Evolutionary conservation across 2,329 filamentous ascomycete species (phyloP), one percentile per base, ranked within the genome.

Genomic region (Sclerotinia minor): DNA sequence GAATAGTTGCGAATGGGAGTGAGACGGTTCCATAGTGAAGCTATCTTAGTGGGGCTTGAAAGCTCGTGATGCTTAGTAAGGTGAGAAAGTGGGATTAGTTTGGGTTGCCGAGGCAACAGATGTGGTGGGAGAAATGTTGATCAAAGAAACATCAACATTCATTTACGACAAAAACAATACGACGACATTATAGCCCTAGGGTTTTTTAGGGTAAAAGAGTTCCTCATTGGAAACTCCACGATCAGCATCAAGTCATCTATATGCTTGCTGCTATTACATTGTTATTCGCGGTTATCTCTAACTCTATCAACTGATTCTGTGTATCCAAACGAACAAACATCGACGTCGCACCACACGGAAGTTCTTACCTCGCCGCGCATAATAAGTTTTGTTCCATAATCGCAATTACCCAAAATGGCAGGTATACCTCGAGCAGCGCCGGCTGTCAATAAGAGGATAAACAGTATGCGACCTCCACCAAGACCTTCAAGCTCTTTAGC

Each of bases 381-480:
- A 58, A 65, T 19, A 35, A 11, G 13, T 5, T 21, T 26, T 19
- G 13, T 26, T 26, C 45, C 1, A 26, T 50, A 24, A 41, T 41
- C 6, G 29, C 65, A 52, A 70, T 71, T 71, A 70, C 70, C 54
- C 59, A 63, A 60, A 19, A 87, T 88, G 85, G 83, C 83, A 77
- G 83, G 83, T 77, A 79, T 83, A 70, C 80, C 82, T 72, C 81
- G 85, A 77, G 80, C 83, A 77, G 78, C 79, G 70, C 72, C 77
- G 69, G 79, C 81, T 68, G 78, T 80, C 76, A 81, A 83, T 61
- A 77, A 79, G 71, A 84, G 81, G 76, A 84, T 79, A 67, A 79
- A 80, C 69, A 81, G 79, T 68, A 81, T 83, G 78, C 83, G 83
- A 65, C 83, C 82, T 72, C 79, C 83, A 53, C 85, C 86, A 77